Base-by-base conservation (phyloP, 257 asterid species). In the Fraxinus anomala region DNA sequence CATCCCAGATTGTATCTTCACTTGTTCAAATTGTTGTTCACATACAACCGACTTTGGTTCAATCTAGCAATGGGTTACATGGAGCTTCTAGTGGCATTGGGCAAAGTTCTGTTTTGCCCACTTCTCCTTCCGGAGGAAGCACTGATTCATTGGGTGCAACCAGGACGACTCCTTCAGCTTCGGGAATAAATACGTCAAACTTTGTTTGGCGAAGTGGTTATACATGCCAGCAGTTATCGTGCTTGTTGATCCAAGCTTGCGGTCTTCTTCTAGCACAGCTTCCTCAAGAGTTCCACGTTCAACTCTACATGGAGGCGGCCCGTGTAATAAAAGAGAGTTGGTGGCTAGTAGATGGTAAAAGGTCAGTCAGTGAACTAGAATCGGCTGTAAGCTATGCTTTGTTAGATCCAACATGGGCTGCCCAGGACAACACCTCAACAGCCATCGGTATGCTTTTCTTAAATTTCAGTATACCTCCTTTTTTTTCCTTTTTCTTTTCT, bases 71-170 rank as follows among this genome's bases (percentile, higher is more conserved):
- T 73, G 97, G 96, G 16, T 78, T 89, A 66, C 91, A 90, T 86
- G 87, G 80, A 63, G 79, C 81, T 80, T 83, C 95, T 37, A 76
- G 80, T 47, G 74, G 88, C 23, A 84, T 70, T 61, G 91, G 97
- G 76, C 97, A 92, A 84, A 80, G 95, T 81, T 89, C 96, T 71
- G 85, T 89, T 84, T 80, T 91, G 90, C 98, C 99, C 75, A 91
- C 99, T 77, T 96, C 99, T 83, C 98, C 99, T 77, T 96, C 98
- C 49, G 98, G 98, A 67, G 99, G 99, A 68, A 95, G 99, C 85
- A 89, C 93, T 13, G 98, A 96, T 83, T 96, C 98, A 71, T 69
- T 93, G 76, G 91, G 96, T 75, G 92, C 95, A 70, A 85, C 92
- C 68, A 85, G 96, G 84, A 79, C 82, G 47, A 69, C 90, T 81